Conservation (phyloP, 192 early-diverging fungal genomes). For the Phlyctochytrium bullatum region DNA sequence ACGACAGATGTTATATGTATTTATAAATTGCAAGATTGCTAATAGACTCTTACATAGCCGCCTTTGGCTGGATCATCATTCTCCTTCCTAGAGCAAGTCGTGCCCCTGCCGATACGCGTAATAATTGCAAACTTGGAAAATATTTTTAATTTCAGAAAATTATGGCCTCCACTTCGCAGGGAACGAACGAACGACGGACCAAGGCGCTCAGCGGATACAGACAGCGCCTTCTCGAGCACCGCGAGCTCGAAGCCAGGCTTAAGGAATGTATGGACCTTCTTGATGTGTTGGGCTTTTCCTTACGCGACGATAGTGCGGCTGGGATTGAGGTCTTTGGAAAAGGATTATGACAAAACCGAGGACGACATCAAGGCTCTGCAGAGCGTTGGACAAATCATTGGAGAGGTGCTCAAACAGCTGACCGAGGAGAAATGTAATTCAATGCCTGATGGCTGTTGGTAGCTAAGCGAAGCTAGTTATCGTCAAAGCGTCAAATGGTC, state of each 20-base stretch:
- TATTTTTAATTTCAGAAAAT: no score
- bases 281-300: background rate
- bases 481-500: conserved; percentile 94
- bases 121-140: no score
- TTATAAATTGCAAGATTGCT: no score
- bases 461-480: conserved; percentile 65
- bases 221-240: conserved; percentile 85
- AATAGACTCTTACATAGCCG: no score
- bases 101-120: no score
- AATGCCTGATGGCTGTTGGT: conserved; percentile 3
- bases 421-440: conserved; percentile 91
- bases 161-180: conserved; percentile 7
- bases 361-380: conserved; percentile 97
- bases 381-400: conserved; percentile 98
- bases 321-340: conserved; percentile 81
- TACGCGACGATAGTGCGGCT: conserved; percentile 63
- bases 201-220: conserved; percentile 84
- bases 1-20: no score
- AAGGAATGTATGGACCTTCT: conserved; percentile 72
- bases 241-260: conserved; percentile 92
- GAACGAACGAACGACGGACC: conserved; percentile 63
- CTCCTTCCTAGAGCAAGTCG: no score
- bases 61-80: no score
- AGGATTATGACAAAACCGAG: conserved; percentile 93
- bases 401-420: conserved; percentile 96